Percentiles rank a stretch among this genome's conserved stretches.
Conservation (phyloP, 371 early-diverging fungal genomes). For the Zychaea mexicana region DNA sequence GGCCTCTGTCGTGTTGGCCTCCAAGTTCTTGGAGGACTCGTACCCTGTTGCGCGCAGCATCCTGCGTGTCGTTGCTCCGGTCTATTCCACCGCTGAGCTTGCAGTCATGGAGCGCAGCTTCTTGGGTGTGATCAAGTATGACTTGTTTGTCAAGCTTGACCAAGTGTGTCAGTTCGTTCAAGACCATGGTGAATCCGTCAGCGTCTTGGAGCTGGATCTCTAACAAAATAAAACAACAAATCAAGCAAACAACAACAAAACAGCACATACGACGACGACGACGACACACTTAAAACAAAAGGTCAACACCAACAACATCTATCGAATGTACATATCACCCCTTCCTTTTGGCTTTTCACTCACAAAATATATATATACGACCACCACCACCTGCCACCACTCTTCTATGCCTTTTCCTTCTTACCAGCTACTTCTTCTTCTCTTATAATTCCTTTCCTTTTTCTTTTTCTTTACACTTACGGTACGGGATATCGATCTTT, state of each 20-base stretch:
- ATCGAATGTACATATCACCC: not conserved
- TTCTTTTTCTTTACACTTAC: not conserved
- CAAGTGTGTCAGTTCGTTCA: conserved; percentile 18
- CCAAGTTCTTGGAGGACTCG: conserved; percentile 68
- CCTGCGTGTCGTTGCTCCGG: conserved; percentile 32
- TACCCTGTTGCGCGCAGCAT: conserved; percentile 36
- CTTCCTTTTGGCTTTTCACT: not conserved
- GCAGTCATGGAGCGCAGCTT: conserved; percentile 56
- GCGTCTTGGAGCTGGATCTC: conserved; percentile 15
- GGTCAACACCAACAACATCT: no score
- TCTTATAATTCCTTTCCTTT: not conserved
- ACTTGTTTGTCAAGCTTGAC: conserved; percentile 20
- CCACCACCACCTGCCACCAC: not conserved
- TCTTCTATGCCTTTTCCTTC: not conserved
- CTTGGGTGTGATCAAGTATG: conserved; percentile 29
- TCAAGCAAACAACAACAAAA: no score
- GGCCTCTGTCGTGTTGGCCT: conserved; percentile 71
- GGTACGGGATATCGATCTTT: conserved; percentile 4
- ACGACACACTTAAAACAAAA: no score
- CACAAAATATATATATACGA: not conserved
- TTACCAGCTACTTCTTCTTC: not conserved
- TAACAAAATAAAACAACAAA: no score
- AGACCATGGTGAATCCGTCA: conserved; percentile 22
- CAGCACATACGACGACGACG: no score
- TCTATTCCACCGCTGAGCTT: conserved; percentile 65